These are phyloP conservation scores for Meripilus lineatus DNA, from an alignment of 1,284 basidiomycete genomes.

Conservation along the genomic window DNA sequence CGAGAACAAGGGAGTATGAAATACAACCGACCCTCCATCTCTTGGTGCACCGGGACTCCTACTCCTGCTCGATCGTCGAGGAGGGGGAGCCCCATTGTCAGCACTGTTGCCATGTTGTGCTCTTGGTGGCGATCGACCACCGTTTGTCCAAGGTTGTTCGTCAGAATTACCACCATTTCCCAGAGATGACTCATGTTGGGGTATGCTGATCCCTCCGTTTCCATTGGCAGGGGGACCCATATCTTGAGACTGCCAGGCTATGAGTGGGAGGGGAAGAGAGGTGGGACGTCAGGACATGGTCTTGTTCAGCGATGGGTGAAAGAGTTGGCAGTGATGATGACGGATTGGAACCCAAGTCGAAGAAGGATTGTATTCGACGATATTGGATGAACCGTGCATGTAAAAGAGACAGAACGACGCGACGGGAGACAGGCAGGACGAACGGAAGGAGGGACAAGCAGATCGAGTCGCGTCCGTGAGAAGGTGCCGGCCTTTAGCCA, in stretches of 20 bases:
- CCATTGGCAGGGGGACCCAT: conserved; percentile 53
- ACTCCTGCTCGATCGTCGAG: conserved; percentile 65
- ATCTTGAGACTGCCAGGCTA: conserved; percentile 78
- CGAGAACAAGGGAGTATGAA: conserved; percentile 6
- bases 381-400: conserved; percentile 15
- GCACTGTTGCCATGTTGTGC: conserved; percentile 36
- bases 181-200: conserved; percentile 48
- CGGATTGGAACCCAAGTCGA: conserved; percentile 12
- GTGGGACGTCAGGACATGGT: conserved; percentile 28
- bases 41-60: conserved; percentile 54
- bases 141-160: conserved; percentile 38
- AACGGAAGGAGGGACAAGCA: conserved; percentile 15
- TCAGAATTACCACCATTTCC: conserved; percentile 27
- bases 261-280: conserved; percentile 17
- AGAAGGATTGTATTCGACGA: conserved; percentile 17
- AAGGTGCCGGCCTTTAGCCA: conserved; percentile 12
- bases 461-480: too few relatives aligned
- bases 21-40: conserved; percentile 44
- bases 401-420: conserved; percentile 12
- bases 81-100: conserved; percentile 44
- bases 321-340: conserved; percentile 20
- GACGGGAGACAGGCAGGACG: conserved; percentile 14
- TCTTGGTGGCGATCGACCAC: conserved; percentile 42
- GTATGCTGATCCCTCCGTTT: conserved; percentile 62
- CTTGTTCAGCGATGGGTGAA: too few relatives aligned